Conservation (phyloP, 495 filamentous ascomycete species). For the Oleoguttula mirabilis region DNA sequence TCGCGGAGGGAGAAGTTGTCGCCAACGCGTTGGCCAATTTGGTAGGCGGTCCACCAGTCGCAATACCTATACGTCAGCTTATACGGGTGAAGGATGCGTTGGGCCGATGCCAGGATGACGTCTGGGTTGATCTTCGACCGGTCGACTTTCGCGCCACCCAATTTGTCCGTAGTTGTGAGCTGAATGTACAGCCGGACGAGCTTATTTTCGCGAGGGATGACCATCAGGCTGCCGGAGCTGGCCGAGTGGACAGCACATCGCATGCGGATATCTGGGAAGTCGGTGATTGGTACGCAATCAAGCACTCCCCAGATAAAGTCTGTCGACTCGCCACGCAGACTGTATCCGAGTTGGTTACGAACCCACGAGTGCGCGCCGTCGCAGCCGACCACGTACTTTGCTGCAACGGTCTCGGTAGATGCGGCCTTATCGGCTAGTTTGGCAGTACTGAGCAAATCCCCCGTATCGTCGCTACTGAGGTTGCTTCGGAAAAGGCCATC, state of each 20-base stretch:
- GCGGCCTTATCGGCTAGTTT: slow-evolving; percentile 22
- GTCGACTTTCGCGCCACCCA: slow-evolving; percentile 30
- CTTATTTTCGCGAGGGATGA: slow-evolving; percentile 57
- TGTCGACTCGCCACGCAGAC: slow-evolving; percentile 49
- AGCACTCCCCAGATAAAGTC: slow-evolving; percentile 54
- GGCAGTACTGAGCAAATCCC: slow-evolving; percentile 38
- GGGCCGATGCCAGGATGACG: slow-evolving; percentile 46
- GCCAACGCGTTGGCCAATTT: slow-evolving; percentile 64
- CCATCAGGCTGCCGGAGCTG: slow-evolving; percentile 50
- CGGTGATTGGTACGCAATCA: slow-evolving; percentile 53
- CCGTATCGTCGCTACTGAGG: slow-evolving; percentile 41
- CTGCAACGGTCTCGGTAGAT: slow-evolving; percentile 34
- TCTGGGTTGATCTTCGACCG: slow-evolving; percentile 47
- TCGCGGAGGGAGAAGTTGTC: slow-evolving; percentile 53
- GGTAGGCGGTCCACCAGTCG: slow-evolving; percentile 41
- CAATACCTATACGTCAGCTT: slow-evolving; percentile 47
- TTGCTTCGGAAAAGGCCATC: slow-evolving; percentile 42
- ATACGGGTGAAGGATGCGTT: slow-evolving; percentile 49
- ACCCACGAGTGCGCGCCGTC: slow-evolving; percentile 57
- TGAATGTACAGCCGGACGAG: slow-evolving; percentile 61
- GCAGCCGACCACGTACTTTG: slow-evolving; percentile 56
- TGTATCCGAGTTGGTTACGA: slow-evolving; percentile 44
- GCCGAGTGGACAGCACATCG: slow-evolving; percentile 56
- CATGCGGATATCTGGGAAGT: slow-evolving; percentile 61
- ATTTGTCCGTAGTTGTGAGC: slow-evolving; percentile 40